Percentiles rank a stretch among this genome's conserved stretches.
phyloP scores from a whole-genome alignment of 2,329 filamentous ascomycete genomes.

The Fonsecaea pedrosoi region DNA sequence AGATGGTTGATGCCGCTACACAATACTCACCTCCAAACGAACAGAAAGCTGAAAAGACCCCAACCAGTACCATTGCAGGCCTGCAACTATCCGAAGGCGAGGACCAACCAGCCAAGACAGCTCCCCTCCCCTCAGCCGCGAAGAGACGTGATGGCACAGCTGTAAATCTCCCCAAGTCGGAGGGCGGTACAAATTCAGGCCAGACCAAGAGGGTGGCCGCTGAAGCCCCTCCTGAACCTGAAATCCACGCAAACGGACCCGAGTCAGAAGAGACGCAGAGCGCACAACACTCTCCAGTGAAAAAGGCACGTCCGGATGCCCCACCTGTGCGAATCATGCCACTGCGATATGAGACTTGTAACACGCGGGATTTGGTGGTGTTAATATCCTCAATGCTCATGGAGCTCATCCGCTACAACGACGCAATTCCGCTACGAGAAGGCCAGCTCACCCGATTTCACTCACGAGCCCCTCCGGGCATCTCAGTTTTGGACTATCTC shows the following conservation, averaged over 20 bases:
- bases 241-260: conserved; percentile 4
- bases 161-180: conserved; percentile 7
- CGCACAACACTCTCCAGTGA: conserved; percentile 41
- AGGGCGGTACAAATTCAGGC: conserved; percentile 1
- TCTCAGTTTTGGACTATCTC: conserved; percentile 92
- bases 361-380: conserved; percentile 84
- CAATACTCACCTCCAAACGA: conserved; percentile 56
- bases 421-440: conserved; percentile 81
- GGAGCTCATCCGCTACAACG: conserved; percentile 92
- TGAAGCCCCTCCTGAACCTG: conserved; percentile 21
- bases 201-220: conserved; percentile 32
- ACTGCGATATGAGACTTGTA: conserved; percentile 77
- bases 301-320: conserved; percentile 55
- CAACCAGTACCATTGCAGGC: conserved; percentile 46
- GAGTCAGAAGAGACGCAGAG: conserved; percentile 12
- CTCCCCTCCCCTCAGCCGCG: conserved; percentile 2
- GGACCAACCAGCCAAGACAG: conserved; percentile 8
- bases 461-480: conserved; percentile 85
- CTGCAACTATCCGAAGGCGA: conserved; percentile 33
- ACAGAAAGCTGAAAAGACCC: conserved; percentile 41
- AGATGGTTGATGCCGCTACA: conserved; percentile 58
- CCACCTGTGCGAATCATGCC: conserved; percentile 63
- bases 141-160: conserved; percentile 14
- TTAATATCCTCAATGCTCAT: conserved; percentile 94
- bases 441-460: conserved; percentile 93